Evolutionary conservation across 768 basidiomycete genomes (phyloP), one percentile per base, ranked within the genome.

Genomic region (Leccinum sublutescens): DNA sequence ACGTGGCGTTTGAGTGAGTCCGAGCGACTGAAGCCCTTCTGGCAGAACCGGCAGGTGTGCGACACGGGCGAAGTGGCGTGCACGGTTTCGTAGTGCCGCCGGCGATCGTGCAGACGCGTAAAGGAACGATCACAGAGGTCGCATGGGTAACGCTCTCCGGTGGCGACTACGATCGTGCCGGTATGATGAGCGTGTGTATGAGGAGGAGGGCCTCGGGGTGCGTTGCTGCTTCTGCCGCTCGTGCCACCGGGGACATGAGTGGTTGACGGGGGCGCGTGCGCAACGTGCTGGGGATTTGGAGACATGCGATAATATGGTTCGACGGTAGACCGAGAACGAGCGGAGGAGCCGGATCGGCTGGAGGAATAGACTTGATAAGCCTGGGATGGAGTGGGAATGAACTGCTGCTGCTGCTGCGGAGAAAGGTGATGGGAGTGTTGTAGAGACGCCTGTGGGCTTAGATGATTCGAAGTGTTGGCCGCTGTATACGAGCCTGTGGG

Each of bases 1-100:
- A 88, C 65, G 74, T 93, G 91, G 70, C 91, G 80, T 75, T 91
- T 93, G 63, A 91, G 78, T 59, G 91, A 92, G 75, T 89, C 88
- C 52, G 75, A 81, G 71, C 91, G 84, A 75, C 88, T 89, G 71
- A 91, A 91, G 68, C 85, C 85, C 74, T 91, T 91, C 65, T 81
- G 79, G 73, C 91, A 92, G 70, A 78, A 86, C 27, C 80, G 81
- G 74, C 91, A 92, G 54, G 79, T 81, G 70, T 92, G 89, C 64
- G 83, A 75, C 58, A 85, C 79, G 21, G 88, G 86, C 14, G 80
- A 78, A 36, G 85, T 69, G 48, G 85, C 79, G 66, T 91, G 89
- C 65, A 89, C 86, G 15, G 86, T 89, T 73, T 91, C 89, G 64
- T 84, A 83, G 74, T 93, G 90, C 62, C 90, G 82, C 75, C 91